A percentile compares a stretch with the other conserved stretches of the same genome.
Evolutionary conservation across 768 basidiomycete species (phyloP).

Genomic region (Collybia sp.): DNA sequence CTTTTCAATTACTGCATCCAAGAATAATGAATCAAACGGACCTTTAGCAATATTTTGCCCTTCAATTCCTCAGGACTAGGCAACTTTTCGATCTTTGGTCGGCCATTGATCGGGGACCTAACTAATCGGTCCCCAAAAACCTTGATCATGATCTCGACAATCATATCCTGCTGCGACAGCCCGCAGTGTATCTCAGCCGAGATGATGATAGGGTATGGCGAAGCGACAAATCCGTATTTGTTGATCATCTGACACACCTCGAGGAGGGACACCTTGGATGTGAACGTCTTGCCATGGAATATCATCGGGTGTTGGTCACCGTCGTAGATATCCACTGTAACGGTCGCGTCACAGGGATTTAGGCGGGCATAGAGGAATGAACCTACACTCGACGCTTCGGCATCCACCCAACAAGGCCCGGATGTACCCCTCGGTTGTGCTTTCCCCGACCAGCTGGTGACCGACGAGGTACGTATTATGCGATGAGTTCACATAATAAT

Average conservation of each 20-base stretch:
- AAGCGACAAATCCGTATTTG: constrained; percentile 91
- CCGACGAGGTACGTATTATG: constrained; percentile 94
- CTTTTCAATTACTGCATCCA: background rate
- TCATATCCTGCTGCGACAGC: constrained; percentile 47
- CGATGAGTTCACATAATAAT: constrained; percentile 86
- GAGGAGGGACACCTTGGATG: constrained; percentile 77
- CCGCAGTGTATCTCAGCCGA: constrained; percentile 95
- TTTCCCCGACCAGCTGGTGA: constrained; percentile 81
- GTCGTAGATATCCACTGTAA: constrained; percentile 86
- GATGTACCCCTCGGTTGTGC: constrained; percentile 91
- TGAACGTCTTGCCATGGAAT: constrained; percentile 93
- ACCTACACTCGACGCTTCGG: constrained; percentile 89
- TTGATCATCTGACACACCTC: constrained; percentile 83
- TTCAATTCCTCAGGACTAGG: constrained; percentile 89
- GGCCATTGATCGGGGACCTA: constrained; percentile 29
- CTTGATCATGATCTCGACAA: constrained; percentile 40
- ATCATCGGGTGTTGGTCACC: constrained; percentile 83
- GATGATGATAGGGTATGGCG: constrained; percentile 93
- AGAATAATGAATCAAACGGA: constrained; percentile 18
- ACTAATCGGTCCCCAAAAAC: constrained; percentile 41
- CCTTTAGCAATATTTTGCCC: constrained; percentile 82
- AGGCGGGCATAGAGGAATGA: constrained; percentile 16
- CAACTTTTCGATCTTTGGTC: constrained; percentile 44
- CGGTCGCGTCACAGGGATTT: background rate
- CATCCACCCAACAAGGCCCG: constrained; percentile 85